Evolutionary conservation across 345 rosid species (phyloP).

Genomic region (Eucalyptus marginata): DNA sequence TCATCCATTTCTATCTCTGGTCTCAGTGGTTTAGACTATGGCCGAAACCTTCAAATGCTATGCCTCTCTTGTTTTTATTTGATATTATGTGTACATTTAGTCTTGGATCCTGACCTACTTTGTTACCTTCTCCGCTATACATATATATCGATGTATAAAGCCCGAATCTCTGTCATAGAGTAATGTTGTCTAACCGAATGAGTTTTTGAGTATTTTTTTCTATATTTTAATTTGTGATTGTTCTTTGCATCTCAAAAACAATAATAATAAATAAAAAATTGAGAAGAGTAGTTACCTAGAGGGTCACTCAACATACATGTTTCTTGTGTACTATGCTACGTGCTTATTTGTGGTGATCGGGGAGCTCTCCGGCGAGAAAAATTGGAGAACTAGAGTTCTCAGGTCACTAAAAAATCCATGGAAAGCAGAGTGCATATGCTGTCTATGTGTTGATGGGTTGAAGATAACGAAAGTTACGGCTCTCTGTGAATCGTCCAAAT

Average conservation of each 20-base stretch:
- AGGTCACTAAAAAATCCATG: background rate
- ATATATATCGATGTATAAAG: background rate
- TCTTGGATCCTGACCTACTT: accelerated
- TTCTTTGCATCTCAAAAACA: background rate
- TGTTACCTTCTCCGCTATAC: background rate
- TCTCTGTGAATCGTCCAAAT: background rate
- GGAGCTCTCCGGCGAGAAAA: background rate
- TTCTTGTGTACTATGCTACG: background rate
- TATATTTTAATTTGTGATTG: background rate
- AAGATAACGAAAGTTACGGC: background rate
- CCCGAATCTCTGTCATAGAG: background rate
- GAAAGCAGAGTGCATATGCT: background rate
- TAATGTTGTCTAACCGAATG: background rate
- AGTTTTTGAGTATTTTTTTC: background rate
- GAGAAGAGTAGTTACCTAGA: background rate
- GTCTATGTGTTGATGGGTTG: background rate
- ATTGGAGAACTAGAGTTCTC: background rate
- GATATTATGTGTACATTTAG: background rate
- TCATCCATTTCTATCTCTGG: background rate
- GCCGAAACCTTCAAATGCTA: background rate
- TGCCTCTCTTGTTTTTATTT: background rate
- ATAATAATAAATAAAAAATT: too few relatives aligned
- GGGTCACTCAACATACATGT: too few relatives aligned
- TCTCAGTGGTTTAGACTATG: background rate
- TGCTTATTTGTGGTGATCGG: background rate